These are phyloP conservation scores for Sugiyamaella mastotermitis DNA, from an alignment of 805 yeast species.

Conservation along the genomic window DNA sequence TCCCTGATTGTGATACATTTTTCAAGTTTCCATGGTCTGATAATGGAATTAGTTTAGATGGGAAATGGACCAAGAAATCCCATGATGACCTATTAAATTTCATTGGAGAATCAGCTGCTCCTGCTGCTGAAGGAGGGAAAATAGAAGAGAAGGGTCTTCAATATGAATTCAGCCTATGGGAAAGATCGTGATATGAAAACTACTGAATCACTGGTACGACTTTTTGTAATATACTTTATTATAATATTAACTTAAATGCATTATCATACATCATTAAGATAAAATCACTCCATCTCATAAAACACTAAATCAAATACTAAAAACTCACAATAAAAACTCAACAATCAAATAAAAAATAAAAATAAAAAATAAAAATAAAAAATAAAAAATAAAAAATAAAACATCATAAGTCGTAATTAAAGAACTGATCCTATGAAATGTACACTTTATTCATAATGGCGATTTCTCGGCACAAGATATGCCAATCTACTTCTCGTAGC, in stretches of 20 bases:
- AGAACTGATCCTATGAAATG: slow-evolving; percentile 28
- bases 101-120: slow-evolving; percentile 26
- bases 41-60: slow-evolving; percentile 3
- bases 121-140: slow-evolving; percentile 24
- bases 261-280: too few species aligned
- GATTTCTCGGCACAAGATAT: slow-evolving; percentile 75
- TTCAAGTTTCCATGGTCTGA: slow-evolving; percentile 30
- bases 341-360: not conserved
- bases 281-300: too few species aligned
- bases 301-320: slow-evolving; percentile 6
- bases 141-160: slow-evolving; percentile 44
- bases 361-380: slow-evolving; percentile 3
- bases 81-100: slow-evolving; percentile 34
- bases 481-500: slow-evolving; percentile 80
- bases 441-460: slow-evolving; percentile 68
- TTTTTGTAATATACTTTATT: slow-evolving; percentile 1
- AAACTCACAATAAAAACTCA: slow-evolving; percentile 8
- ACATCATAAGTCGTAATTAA: slow-evolving; percentile 14
- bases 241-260: too few species aligned
- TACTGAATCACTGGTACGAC: not conserved
- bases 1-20: slow-evolving; percentile 65
- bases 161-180: slow-evolving; percentile 62
- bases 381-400: slow-evolving; percentile 6
- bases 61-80: slow-evolving; percentile 29
- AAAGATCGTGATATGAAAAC: slow-evolving; percentile 12